Evolutionary conservation across 139 green algal genomes (phyloP), one percentile per base, ranked within the genome.

Genomic region (Zygnema circumcarinatum): DNA sequence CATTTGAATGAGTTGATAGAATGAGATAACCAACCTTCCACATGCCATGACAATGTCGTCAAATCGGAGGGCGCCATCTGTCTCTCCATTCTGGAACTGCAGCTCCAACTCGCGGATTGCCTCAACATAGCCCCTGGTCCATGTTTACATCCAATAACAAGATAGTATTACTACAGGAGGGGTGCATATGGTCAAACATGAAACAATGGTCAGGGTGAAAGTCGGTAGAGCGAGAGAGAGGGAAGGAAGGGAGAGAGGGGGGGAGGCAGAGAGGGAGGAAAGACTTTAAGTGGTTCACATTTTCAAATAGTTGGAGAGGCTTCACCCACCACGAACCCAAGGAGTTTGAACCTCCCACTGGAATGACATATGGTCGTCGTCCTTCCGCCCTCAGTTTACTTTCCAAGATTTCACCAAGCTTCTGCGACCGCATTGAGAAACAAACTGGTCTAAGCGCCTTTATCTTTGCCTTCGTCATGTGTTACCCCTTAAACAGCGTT

Each of bases 21-120:
- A n/a, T n/a, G n/a, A n/a, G n/a, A n/a, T n/a, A n/a, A n/a, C n/a
- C n/a, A n/a, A 86, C 80, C 80, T 96, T 47, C 96, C 96, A 88
- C 95, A 98, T 0, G 96, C 96, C 90, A 96, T 92, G 1, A 88
- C 93, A 35, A 98, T 95, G 86, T 97, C 94, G 0, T 94, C 95
- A 47, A 97, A 92, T 31, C 74, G 79, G 31, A 79, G 21, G 54
- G 56, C n/a, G 56, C 35, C 52, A 7, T 25, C 47, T 38, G 52
- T 52, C 39, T 47, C 20, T 1, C 52, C 31, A 29, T 0, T 32
- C 38, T 20, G 1, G 7, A 92, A 39, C 88, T 98, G 78, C 16
- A 91, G 40, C 74, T 90, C 38, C n/a, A 98, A 87, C 92, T 98
- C 96, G 1, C 93, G 69, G 1, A 97, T 76, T 2, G 94, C 92